Evolutionary conservation across 345 rosid genomes (phyloP).

Genomic region (Melastoma malabathricum): DNA sequence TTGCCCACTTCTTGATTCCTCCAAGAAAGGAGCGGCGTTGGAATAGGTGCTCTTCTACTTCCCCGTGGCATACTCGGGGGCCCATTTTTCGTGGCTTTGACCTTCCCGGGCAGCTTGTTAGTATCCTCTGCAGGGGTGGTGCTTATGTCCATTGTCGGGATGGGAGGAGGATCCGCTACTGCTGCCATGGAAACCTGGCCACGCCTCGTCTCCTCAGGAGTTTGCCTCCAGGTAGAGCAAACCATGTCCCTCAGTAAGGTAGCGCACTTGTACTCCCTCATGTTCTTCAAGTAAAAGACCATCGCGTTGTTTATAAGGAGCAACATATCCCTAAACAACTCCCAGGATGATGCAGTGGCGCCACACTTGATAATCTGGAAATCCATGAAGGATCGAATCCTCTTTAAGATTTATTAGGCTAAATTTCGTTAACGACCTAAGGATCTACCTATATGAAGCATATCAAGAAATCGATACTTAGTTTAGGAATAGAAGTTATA

Average conservation of each 20-base stretch:
- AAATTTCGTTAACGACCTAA: too few relatives aligned
- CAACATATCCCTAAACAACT: slow-evolving; percentile 57
- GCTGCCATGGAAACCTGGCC: slow-evolving; percentile 5
- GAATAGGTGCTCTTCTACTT: slow-evolving; percentile 15
- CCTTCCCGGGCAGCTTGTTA: too few relatives aligned
- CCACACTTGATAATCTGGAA: slow-evolving; percentile 45
- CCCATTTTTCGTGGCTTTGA: too few relatives aligned
- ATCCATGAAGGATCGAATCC: too few relatives aligned
- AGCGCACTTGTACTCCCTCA: slow-evolving; percentile 75
- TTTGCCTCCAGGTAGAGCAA: slow-evolving; percentile 30
- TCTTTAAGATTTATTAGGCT: too few relatives aligned
- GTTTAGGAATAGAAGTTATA: too few relatives aligned
- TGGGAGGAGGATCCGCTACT: slow-evolving; percentile 13
- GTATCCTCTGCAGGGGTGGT: too few relatives aligned
- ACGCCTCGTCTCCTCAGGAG: slow-evolving; percentile 19
- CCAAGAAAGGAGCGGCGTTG: slow-evolving; percentile 24
- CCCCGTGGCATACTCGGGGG: too few relatives aligned
- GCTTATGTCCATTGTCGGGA: too few relatives aligned
- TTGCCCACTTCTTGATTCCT: slow-evolving; percentile 1
- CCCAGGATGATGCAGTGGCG: slow-evolving; percentile 31
- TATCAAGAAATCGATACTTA: too few relatives aligned
- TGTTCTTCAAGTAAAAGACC: slow-evolving; percentile 62
- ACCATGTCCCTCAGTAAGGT: slow-evolving; percentile 41
- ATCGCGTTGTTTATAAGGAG: slow-evolving; percentile 65
- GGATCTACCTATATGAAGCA: too few relatives aligned